Evolutionary conservation across 306 rosid species (phyloP).

Genomic region (Benincasa hispida): DNA sequence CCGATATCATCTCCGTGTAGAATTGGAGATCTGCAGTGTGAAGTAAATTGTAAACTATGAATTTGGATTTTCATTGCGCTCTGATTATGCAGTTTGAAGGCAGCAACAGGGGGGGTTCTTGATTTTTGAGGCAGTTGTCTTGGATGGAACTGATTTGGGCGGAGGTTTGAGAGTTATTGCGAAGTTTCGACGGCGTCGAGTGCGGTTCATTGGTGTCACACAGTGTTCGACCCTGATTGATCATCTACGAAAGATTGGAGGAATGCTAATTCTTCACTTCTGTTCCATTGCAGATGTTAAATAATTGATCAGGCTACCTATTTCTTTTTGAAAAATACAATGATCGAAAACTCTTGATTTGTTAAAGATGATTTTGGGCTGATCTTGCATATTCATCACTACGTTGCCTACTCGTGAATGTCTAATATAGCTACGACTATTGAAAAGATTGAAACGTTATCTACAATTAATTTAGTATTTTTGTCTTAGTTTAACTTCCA

Average conservation of each 20-base stretch:
- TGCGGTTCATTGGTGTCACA: not conserved
- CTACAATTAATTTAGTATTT: not conserved
- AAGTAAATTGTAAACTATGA: not conserved
- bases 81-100: not conserved
- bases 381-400: not conserved
- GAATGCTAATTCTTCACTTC: not conserved
- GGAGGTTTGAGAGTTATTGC: not conserved
- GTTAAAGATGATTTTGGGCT: not conserved
- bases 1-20: not conserved
- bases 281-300: not conserved
- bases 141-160: not conserved
- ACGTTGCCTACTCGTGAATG: not conserved
- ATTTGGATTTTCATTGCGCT: not conserved
- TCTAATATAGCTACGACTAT: not conserved
- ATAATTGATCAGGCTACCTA: not conserved
- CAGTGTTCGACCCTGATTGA: not conserved
- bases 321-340: not conserved
- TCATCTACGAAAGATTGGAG: not conserved
- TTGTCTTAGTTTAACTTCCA: constrained; percentile 24
- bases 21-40: not conserved
- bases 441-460: not conserved
- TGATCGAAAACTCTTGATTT: not conserved
- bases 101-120: not conserved
- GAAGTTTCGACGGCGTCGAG: not conserved
- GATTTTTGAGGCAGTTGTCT: not conserved